These are phyloP conservation scores for Raphanus hybrid DNA, from an alignment of 441 rosid genomes.

Conservation along the genomic window DNA sequence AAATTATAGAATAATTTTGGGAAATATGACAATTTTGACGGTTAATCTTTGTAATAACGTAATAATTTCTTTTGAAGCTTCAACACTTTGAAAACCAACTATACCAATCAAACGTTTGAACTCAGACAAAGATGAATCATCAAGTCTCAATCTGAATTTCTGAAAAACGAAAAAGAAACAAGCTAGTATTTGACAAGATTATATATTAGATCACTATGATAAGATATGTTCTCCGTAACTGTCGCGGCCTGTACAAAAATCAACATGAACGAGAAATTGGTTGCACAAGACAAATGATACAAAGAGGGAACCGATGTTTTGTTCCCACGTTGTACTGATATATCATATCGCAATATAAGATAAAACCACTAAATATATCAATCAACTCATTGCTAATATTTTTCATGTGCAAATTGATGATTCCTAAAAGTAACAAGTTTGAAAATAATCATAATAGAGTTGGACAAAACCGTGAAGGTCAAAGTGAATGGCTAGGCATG, in stretches of 20 bases:
- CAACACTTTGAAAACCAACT: neutral
- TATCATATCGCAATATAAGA: neutral
- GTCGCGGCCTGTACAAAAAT: neutral
- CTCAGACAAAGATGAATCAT: neutral
- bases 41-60: neutral
- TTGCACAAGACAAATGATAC: neutral
- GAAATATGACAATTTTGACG: neutral
- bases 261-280: neutral
- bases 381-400: neutral
- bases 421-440: neutral
- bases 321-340: neutral
- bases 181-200: neutral
- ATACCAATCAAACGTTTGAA: neutral
- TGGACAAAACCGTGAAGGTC: neutral
- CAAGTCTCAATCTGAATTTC: neutral
- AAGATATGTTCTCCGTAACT: neutral
- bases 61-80: neutral
- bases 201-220: neutral
- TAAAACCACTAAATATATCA: neutral
- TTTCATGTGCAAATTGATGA: neutral
- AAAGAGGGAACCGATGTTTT: neutral
- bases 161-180: neutral
- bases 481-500: no score
- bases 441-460: neutral
- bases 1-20: neutral